Evolutionary conservation across 2,329 filamentous ascomycete genomes (phyloP).

Genomic region (Zymoseptoria tritici): DNA sequence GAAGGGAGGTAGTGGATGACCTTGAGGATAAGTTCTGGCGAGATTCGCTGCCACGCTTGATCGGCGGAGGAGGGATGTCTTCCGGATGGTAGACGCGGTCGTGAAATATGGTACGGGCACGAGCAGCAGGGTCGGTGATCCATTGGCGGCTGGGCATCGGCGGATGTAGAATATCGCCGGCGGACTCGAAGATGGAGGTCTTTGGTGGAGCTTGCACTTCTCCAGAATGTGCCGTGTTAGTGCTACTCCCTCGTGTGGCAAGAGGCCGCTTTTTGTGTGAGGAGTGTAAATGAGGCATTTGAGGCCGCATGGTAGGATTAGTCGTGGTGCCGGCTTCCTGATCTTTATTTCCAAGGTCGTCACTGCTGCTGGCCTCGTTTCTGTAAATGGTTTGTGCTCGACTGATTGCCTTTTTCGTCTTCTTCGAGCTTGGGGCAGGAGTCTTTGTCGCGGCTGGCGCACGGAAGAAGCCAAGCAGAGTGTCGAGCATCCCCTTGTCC

Average conservation of each 20-base stretch:
- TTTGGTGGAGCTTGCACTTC: constrained; percentile 60
- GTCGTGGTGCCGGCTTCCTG: constrained; percentile 16
- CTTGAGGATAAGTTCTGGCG: constrained; percentile 32
- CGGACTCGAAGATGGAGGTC: constrained; percentile 92
- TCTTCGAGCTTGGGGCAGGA: constrained; percentile 49
- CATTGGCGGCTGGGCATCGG: constrained; percentile 76
- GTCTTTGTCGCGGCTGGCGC: constrained; percentile 42
- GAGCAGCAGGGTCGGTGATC: constrained; percentile 71
- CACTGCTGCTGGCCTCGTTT: constrained; percentile 27
- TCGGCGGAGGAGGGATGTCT: constrained; percentile 78
- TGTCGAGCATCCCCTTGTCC: constrained; percentile 36
- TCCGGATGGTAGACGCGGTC: constrained; percentile 90
- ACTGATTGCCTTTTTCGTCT: constrained; percentile 29
- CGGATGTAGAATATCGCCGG: constrained; percentile 84
- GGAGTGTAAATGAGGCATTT: constrained; percentile 15
- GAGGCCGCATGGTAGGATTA: constrained; percentile 28
- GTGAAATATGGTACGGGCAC: constrained; percentile 89
- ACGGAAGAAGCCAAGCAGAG: constrained; percentile 69
- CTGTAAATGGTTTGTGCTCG: constrained; percentile 66
- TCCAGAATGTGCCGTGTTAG: constrained; percentile 36
- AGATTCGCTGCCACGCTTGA: constrained; percentile 30
- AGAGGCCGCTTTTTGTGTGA: constrained; percentile 29
- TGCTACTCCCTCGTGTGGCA: constrained; percentile 44
- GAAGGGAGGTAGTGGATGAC: constrained; percentile 18
- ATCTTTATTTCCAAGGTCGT: constrained; percentile 13